Conservation (phyloP, 768 basidiomycete species). For the Amanita muscaria region DNA sequence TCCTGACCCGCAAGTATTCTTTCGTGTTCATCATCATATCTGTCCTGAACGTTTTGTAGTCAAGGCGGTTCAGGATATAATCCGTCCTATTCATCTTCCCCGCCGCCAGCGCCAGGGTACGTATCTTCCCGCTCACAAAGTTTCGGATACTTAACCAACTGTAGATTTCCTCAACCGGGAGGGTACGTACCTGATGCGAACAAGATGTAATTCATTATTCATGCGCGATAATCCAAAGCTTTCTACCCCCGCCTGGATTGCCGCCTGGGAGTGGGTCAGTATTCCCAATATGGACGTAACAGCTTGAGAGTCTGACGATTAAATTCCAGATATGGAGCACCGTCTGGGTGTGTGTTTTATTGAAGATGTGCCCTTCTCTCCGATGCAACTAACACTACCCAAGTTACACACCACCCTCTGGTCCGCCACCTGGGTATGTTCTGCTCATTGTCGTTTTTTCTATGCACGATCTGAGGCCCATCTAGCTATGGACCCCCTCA, state of each 20-base stretch:
- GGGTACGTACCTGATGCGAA: neutral
- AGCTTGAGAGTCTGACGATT: no score
- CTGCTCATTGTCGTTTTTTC: neutral
- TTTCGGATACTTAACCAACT: neutral
- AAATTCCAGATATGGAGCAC: neutral
- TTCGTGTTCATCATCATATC: neutral
- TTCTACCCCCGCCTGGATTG: no score
- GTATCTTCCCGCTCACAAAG: slow-evolving; percentile 1
- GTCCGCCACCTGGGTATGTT: slow-evolving; percentile 15
- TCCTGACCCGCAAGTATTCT: no score
- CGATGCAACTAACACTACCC: no score
- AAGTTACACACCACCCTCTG: neutral
- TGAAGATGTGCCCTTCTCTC: no score
- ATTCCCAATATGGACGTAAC: no score
- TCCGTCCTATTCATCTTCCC: slow-evolving; percentile 31
- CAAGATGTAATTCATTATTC: neutral
- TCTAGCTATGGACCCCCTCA: slow-evolving; percentile 15
- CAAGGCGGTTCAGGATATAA: slow-evolving; percentile 23
- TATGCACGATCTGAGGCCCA: neutral
- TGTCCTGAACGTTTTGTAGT: neutral
- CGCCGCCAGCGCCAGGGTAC: slow-evolving; percentile 11
- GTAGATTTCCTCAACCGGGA: slow-evolving; percentile 1
- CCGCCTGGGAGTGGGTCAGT: no score
- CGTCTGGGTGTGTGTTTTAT: neutral
- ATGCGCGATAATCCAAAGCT: no score